A percentile compares a stretch with the other conserved stretches of the same genome.
Evolutionary conservation across 106 monocot species (phyloP).

Genomic region (Allium fistulosum): DNA sequence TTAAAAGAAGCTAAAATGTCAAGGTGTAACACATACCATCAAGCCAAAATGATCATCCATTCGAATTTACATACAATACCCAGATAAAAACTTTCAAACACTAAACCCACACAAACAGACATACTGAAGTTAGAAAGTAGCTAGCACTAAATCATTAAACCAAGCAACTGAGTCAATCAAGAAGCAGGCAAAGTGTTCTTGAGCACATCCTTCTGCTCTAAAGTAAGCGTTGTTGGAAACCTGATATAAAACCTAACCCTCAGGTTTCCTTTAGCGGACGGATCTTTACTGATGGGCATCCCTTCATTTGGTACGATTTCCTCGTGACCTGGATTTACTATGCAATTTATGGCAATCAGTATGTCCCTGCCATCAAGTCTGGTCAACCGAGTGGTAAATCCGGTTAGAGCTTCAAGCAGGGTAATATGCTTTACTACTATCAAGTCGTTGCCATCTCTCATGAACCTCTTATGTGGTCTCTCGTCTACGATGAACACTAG

Average conservation of each 20-base stretch:
- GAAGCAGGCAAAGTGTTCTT: too few relatives aligned
- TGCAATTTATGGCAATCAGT: conserved; percentile 29
- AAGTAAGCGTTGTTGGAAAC: conserved; percentile 23
- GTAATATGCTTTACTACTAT: conserved; percentile 42
- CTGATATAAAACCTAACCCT: conserved; percentile 53
- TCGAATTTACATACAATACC: too few relatives aligned
- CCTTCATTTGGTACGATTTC: conserved; percentile 43
- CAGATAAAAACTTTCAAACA: too few relatives aligned
- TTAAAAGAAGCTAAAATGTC: too few relatives aligned
- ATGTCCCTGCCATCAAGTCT: conserved; percentile 39
- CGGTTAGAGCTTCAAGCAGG: conserved; percentile 54
- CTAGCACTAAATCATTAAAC: too few relatives aligned
- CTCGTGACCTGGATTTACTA: conserved; percentile 38
- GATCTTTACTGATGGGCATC: conserved; percentile 61
- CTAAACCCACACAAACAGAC: too few relatives aligned
- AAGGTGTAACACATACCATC: too few relatives aligned
- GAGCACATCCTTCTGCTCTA: too few relatives aligned
- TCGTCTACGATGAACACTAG: conserved; percentile 28
- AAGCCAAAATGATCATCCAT: too few relatives aligned
- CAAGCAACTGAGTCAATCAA: too few relatives aligned
- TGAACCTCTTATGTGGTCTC: conserved; percentile 21
- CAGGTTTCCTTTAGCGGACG: conserved; percentile 47
- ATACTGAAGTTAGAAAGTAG: too few relatives aligned
- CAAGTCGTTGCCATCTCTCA: conserved; percentile 26
- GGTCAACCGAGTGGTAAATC: conserved; percentile 39